phyloP scores from a whole-genome alignment of 768 basidiomycete species.

The Suillus bovinus region DNA sequence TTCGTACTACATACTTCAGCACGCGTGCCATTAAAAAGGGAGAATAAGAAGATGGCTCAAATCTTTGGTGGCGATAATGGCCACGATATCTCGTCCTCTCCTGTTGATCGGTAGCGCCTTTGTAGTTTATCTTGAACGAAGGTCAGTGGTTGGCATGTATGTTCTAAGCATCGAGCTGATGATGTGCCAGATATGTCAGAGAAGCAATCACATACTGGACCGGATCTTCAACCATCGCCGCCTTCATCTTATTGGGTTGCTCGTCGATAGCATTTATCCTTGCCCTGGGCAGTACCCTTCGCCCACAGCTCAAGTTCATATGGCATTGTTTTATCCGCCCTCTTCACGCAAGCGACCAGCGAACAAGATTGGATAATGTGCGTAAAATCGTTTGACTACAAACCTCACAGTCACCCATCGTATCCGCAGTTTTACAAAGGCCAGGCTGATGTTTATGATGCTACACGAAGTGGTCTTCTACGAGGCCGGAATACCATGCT shows the following conservation, averaged over 20 bases:
- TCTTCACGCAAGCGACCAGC: conserved; percentile 41
- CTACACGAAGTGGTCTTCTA: conserved; percentile 58
- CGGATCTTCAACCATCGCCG: conserved; percentile 30
- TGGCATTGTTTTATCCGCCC: conserved; percentile 53
- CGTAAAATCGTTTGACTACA: neutral
- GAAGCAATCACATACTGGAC: conserved; percentile 26
- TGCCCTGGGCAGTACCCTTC: conserved; percentile 27
- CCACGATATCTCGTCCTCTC: conserved; percentile 18
- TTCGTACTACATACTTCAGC: neutral
- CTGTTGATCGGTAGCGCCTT: conserved; percentile 23
- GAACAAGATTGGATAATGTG: conserved; percentile 47
- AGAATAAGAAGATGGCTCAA: neutral
- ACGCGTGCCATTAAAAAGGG: neutral
- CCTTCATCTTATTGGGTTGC: conserved; percentile 27
- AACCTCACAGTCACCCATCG: neutral
- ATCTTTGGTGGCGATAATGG: neutral
- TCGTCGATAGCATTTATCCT: conserved; percentile 22
- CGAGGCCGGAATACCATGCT: conserved; percentile 76
- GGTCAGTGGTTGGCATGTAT: conserved; percentile 13
- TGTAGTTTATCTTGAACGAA: conserved; percentile 17
- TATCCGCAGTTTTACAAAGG: conserved; percentile 56
- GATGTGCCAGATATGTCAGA: conserved; percentile 17
- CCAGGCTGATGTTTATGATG: conserved; percentile 74
- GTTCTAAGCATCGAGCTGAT: neutral
- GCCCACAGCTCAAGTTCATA: conserved; percentile 45